Evolutionary conservation across 75 land plant species (phyloP).

Genomic region (Cupressus sempervirens): DNA sequence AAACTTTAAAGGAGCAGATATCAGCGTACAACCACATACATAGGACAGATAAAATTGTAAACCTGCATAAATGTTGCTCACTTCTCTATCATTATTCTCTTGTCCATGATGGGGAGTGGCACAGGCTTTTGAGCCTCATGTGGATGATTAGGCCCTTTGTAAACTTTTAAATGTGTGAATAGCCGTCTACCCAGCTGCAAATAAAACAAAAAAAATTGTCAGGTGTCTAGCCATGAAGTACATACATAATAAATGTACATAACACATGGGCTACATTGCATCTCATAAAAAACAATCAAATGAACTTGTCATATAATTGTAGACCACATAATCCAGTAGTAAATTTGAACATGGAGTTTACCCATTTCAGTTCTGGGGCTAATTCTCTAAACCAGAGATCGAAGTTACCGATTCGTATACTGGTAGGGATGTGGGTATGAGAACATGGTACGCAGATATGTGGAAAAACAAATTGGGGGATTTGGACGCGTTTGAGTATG

Average conservation of each 20-base stretch:
- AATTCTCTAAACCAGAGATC: neutral
- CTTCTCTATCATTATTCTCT: conserved; percentile 60
- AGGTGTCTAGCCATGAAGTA: conserved; percentile 2
- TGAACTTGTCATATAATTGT: neutral
- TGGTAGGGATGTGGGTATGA: no score
- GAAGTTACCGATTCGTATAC: no score
- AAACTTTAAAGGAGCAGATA: neutral
- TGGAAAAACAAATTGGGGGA: no score
- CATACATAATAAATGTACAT: neutral
- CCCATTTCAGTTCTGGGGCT: neutral
- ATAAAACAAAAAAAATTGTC: neutral
- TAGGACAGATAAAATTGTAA: neutral
- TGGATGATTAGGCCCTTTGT: conserved; percentile 86
- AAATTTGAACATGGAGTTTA: neutral
- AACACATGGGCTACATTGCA: neutral
- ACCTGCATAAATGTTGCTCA: conserved; percentile 12
- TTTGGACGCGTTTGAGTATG: no score
- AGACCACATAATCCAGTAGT: neutral
- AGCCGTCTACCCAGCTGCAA: conserved; percentile 76
- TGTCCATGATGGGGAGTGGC: conserved; percentile 79
- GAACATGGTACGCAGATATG: no score
- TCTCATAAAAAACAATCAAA: neutral
- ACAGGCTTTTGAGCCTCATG: conserved; percentile 83
- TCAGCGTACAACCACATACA: neutral
- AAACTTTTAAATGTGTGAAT: conserved; percentile 90